Base-by-base conservation (phyloP, 169 alveolate genomes). In the Eimeria necatrix region DNA sequence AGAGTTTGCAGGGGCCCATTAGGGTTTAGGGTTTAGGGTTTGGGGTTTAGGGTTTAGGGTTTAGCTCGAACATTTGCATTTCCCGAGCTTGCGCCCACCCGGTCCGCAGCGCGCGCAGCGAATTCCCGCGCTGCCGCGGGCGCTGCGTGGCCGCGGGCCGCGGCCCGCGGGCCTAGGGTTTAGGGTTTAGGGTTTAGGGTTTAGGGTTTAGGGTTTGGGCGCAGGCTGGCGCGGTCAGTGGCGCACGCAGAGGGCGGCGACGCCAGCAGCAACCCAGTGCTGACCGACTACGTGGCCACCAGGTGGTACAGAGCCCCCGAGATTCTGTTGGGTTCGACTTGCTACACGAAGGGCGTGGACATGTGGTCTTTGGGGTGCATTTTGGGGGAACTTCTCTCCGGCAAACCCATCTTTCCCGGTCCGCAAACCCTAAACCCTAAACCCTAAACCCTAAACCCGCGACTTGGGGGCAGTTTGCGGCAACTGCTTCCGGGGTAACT, bases 311-410 rank as follows among this genome's bases (percentile, higher is more conserved):
- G 99, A 71, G 99, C 99, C 0, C 99, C 99, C 2, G 99, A 98
- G 95, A 98, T 98, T 51, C 96, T 98, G 10, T 95, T 98, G 64
- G 99, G 99, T 53, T 97, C 99, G 32, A 98, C 98, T 12, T 96
- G 97, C 32, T 99, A 99, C 96, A 98, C 99, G n/a, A 98, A 99
- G 96, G 99, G 99, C 49, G 99, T 99, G 10, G 99, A 99, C 95
- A 99, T 99, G 99, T 99, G 99, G 99, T 98, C 99, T 14, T 97
- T 99, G 49, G 99, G 99, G 20, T 99, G 99, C 94, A 99, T 99
- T 78, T 96, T 99, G 93, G 99, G 99, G 8, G 99, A 99, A 95
- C 97, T 99, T 74, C 96, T 99, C 32, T 93, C 97, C 8, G 99
- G 99, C 4, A 98, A 98, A 60, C 99, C 99, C 9, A 96, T 99